phyloP scores from a whole-genome alignment of 2,329 filamentous ascomycete genomes.

The Fusarium udum region DNA sequence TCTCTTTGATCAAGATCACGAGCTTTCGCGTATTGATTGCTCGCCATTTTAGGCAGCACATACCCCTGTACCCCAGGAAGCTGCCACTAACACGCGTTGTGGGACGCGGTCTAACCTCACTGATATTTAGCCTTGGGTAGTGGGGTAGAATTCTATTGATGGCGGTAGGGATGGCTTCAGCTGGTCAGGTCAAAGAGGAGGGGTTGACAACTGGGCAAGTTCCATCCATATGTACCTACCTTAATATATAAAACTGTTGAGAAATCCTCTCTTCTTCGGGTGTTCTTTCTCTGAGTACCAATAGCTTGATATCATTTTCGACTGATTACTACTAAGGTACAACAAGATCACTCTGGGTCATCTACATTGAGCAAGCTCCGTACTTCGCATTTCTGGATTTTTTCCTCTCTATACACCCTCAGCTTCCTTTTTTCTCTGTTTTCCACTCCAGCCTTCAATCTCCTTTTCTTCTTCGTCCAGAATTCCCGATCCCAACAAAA shows the following conservation, averaged over 20 bases:
- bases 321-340: not conserved
- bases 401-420: not conserved
- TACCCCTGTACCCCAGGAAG: conserved; percentile 14
- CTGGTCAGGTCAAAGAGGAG: not conserved
- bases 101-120: conserved; percentile 20
- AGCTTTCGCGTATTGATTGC: conserved; percentile 37
- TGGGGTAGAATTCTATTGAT: conserved; percentile 1
- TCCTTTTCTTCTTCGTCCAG: not conserved
- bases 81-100: conserved; percentile 21
- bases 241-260: conserved; percentile 32
- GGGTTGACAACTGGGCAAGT: not conserved
- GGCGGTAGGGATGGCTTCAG: conserved; percentile 28
- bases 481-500: conserved; percentile 32
- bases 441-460: not conserved
- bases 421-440: not conserved
- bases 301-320: not conserved
- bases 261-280: not conserved
- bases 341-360: not conserved
- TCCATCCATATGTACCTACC: not conserved
- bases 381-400: not conserved
- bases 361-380: not conserved
- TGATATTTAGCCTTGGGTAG: conserved; percentile 12
- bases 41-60: conserved; percentile 39
- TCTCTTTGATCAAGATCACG: conserved; percentile 24
- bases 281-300: not conserved